Base-by-base conservation (phyloP, 495 filamentous ascomycete genomes). In the Staphylotrichum tortipilum region DNA sequence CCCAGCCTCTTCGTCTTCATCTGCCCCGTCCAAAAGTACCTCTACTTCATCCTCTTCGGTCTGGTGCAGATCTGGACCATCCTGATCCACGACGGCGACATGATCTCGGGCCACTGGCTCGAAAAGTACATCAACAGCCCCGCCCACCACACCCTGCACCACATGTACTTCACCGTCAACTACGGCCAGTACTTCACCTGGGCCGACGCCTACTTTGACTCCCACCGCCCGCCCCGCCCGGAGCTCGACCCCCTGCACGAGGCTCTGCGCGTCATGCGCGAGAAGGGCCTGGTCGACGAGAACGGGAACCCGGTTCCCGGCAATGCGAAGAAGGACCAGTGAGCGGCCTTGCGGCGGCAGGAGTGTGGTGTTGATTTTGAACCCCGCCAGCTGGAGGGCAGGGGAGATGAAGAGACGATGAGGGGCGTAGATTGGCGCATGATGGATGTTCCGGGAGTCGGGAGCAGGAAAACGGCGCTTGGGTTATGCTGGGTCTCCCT, bases 121-220 rank as follows among this genome's bases (percentile, higher is more conserved):
- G 55, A 57, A 8, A 54, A 54, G 46, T 57, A 36, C 45, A 44
- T 57, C 47, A 57, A 57, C 51, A 57, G 55, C 51, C 55, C 55
- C 10, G 55, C 55, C 39, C 55, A 57, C 41, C 55, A 57, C 51
- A 57, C 55, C 23, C 51, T 57, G 34, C 55, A 57, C 23, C 55
- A 57, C 51, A 57, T 57, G 44, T 57, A 57, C 47, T 57, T 57
- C 51, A 57, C 55, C 38, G 55, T 57, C 51, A 57, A 57, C 47
- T 57, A 57, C 47, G 55, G 55, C 23, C 55, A 57, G 51, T 57
- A 57, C 36, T 57, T 57, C 41, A 57, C 55, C 23, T 57, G 55
- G 55, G 50, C 51, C 40, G 55, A 57, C 55, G 34, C n/a, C 35
- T 57, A 57, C 37, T 57, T 54, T 24, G 14, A 47, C 18, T 57